Conservation (phyloP, 2,329 filamentous ascomycete species). For the Cryphonectria nitschkei region DNA sequence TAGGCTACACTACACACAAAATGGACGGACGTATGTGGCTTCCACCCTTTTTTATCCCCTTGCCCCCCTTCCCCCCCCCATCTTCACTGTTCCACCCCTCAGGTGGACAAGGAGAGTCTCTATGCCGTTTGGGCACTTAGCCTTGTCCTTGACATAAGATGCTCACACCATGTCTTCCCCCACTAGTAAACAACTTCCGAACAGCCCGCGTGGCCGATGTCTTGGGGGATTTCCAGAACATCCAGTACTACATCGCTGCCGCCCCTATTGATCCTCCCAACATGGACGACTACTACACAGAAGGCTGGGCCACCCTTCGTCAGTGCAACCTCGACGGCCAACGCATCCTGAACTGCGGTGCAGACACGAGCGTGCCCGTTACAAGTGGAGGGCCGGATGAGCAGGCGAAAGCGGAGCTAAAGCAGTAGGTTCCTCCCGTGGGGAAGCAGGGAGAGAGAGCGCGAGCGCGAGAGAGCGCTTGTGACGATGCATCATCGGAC, state of each 20-base stretch:
- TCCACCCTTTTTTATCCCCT: background rate
- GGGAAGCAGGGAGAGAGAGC: no score
- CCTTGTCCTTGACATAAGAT: background rate
- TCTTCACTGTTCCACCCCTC: background rate
- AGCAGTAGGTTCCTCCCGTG: conserved; percentile 54
- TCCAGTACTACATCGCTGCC: conserved; percentile 65
- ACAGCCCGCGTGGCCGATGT: conserved; percentile 64
- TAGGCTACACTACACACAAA: background rate
- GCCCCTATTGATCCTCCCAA: conserved; percentile 58
- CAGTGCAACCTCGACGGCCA: conserved; percentile 67
- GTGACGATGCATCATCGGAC: background rate
- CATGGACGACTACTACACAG: conserved; percentile 64
- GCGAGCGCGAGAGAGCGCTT: background rate
- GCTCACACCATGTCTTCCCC: background rate
- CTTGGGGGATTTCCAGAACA: conserved; percentile 62
- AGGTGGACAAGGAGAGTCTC: background rate
- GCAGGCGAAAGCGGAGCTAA: conserved; percentile 64
- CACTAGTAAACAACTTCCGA: conserved; percentile 62
- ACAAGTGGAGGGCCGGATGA: conserved; percentile 59
- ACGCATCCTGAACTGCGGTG: conserved; percentile 66
- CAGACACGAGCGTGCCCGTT: conserved; percentile 62
- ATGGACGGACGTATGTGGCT: conserved; percentile 31
- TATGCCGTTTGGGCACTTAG: background rate
- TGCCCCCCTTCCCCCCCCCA: no score
- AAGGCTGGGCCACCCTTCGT: conserved; percentile 64